phyloP scores from a whole-genome alignment of 495 filamentous ascomycete genomes.

The Ramalina intermedia region DNA sequence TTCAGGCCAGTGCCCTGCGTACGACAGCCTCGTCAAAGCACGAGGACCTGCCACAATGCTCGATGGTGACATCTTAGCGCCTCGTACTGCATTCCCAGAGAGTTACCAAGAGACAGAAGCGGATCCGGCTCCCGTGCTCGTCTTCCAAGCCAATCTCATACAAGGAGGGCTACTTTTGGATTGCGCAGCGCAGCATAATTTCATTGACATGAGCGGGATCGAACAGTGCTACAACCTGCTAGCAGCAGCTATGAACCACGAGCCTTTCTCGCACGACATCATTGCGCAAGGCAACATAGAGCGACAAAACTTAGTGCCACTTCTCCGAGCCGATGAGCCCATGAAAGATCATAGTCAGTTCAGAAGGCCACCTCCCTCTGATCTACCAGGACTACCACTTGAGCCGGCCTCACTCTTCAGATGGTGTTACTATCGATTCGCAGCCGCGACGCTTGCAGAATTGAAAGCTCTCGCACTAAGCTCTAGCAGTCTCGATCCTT shows the following conservation, averaged over 20 bases:
- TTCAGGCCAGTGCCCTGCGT: no score
- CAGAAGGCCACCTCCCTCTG: not conserved
- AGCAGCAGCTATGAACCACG: not conserved
- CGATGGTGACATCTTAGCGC: slow-evolving; percentile 15
- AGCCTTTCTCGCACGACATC: not conserved
- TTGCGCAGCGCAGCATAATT: not conserved
- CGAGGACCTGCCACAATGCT: slow-evolving; percentile 20
- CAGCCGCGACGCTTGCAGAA: no score
- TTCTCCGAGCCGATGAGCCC: not conserved
- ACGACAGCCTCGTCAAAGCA: slow-evolving; percentile 7
- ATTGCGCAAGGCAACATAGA: not conserved
- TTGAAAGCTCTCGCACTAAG: no score
- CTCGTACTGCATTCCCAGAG: slow-evolving; percentile 1
- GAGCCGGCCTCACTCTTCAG: no score
- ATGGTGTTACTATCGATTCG: no score
- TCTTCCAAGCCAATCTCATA: slow-evolving; percentile 4
- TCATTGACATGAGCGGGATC: not conserved
- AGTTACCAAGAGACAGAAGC: not conserved
- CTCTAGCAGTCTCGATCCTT: no score
- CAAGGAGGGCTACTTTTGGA: not conserved
- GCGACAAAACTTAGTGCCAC: not conserved
- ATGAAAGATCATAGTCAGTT: not conserved
- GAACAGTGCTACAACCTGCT: not conserved
- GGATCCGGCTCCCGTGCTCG: not conserved
- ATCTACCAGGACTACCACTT: no score